phyloP scores from a whole-genome alignment of 768 basidiomycete genomes.

The Lactifluus pinguis region DNA sequence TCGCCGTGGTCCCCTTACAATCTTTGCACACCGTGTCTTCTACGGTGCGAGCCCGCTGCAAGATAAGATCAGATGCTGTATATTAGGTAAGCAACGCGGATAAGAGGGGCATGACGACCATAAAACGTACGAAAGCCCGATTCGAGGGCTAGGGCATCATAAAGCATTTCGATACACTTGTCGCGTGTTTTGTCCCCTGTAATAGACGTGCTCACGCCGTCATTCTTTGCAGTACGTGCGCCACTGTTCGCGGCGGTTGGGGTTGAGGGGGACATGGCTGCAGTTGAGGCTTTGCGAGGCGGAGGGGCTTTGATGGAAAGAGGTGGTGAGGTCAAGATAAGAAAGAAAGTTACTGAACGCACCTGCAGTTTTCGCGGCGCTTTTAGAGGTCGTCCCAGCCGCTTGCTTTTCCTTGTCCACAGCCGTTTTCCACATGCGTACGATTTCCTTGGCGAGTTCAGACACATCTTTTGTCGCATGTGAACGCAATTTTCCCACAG shows the following conservation, averaged over 20 bases:
- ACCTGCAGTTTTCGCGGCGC: slow-evolving; percentile 31
- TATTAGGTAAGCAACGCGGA: not conserved
- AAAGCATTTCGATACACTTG: slow-evolving; percentile 82
- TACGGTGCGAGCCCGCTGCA: slow-evolving; percentile 54
- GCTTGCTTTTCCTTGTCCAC: slow-evolving; percentile 58
- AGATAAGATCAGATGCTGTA: slow-evolving; percentile 60
- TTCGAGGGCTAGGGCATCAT: slow-evolving; percentile 83
- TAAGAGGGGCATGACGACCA: slow-evolving; percentile 24
- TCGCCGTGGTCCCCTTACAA: slow-evolving; percentile 35
- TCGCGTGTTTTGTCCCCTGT: slow-evolving; percentile 73
- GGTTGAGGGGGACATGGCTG: slow-evolving; percentile 8
- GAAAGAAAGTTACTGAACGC: slow-evolving; percentile 17
- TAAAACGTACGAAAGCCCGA: slow-evolving; percentile 73
- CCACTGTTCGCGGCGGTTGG: slow-evolving; percentile 27
- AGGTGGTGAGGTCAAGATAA: not conserved
- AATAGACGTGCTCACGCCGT: slow-evolving; percentile 48
- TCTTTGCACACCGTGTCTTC: slow-evolving; percentile 53
- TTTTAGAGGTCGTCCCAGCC: slow-evolving; percentile 28
- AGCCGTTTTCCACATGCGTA: slow-evolving; percentile 84
- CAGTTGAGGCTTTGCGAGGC: slow-evolving; percentile 9
- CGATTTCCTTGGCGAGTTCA: slow-evolving; percentile 82
- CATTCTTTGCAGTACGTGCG: slow-evolving; percentile 55
- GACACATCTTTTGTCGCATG: slow-evolving; percentile 65
- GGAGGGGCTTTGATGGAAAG: slow-evolving; percentile 4
- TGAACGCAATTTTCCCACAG: slow-evolving; percentile 79